Percentiles rank a stretch among this genome's conserved stretches.
These are phyloP conservation scores for Lentinula boryana DNA, from an alignment of 768 basidiomycete species.

Conservation along the genomic window DNA sequence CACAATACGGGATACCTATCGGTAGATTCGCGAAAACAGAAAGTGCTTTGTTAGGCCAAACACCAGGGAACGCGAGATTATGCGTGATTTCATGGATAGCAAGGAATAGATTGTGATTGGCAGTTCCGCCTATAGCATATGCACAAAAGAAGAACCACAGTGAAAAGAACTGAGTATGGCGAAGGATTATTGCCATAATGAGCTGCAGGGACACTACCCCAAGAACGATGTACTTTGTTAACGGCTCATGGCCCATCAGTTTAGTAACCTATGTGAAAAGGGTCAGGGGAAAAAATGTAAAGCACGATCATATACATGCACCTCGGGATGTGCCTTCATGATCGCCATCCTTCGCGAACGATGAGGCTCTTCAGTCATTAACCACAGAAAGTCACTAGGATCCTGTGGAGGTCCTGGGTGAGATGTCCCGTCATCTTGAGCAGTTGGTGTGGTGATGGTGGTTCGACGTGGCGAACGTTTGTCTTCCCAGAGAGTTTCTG, in stretches of 20 bases:
- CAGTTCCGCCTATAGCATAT: slow-evolving; percentile 87
- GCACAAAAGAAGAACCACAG: slow-evolving; percentile 69
- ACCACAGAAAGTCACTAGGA: slow-evolving; percentile 87
- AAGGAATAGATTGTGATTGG: slow-evolving; percentile 96
- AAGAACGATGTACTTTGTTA: slow-evolving; percentile 88
- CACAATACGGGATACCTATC: slow-evolving; percentile 92
- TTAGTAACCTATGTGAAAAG: slow-evolving; percentile 65
- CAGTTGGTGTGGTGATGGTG: slow-evolving; percentile 32
- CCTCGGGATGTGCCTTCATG: slow-evolving; percentile 92
- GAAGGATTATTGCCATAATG: slow-evolving; percentile 53
- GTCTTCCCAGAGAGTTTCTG: slow-evolving; percentile 65
- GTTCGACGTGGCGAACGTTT: slow-evolving; percentile 47
- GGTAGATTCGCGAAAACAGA: slow-evolving; percentile 91
- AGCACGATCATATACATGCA: slow-evolving; percentile 22
- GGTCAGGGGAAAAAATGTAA: background rate
- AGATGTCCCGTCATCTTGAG: slow-evolving; percentile 31
- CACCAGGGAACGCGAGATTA: slow-evolving; percentile 85
- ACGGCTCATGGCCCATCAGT: slow-evolving; percentile 92
- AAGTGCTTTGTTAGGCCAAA: slow-evolving; percentile 78
- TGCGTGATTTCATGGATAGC: slow-evolving; percentile 99
- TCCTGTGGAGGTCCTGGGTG: slow-evolving; percentile 59
- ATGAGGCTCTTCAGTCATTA: slow-evolving; percentile 98
- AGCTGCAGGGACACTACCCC: slow-evolving; percentile 78
- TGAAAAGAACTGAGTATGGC: slow-evolving; percentile 64
- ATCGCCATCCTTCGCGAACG: slow-evolving; percentile 82